phyloP scores from a whole-genome alignment of 75 land plant genomes.

The Gnetum montanum region DNA sequence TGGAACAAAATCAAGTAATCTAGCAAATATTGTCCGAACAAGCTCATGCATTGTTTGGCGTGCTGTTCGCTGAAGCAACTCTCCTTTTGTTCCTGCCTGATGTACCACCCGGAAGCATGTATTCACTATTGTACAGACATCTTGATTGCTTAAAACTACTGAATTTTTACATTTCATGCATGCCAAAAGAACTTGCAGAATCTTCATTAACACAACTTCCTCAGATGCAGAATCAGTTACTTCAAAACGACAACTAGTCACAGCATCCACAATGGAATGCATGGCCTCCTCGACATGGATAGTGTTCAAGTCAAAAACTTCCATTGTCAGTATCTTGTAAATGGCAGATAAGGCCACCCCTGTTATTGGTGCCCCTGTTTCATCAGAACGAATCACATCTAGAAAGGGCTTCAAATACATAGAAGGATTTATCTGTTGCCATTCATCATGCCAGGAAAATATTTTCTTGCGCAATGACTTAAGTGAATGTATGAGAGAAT shows the following conservation, averaged over 20 bases:
- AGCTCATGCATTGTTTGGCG: conserved; percentile 89
- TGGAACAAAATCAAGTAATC: conserved; percentile 50
- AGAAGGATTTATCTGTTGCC: conserved; percentile 66
- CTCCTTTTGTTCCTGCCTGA: conserved; percentile 65
- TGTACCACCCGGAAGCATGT: conserved; percentile 92
- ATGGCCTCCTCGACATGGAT: conserved; percentile 72
- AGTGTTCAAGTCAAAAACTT: conserved; percentile 68
- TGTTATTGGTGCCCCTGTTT: conserved; percentile 82
- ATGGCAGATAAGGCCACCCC: conserved; percentile 71
- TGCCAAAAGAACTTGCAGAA: conserved; percentile 63
- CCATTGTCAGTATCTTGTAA: conserved; percentile 62
- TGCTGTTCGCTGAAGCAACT: conserved; percentile 69
- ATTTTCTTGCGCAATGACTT: conserved; percentile 66
- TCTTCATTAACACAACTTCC: conserved; percentile 81
- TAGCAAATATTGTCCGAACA: conserved; percentile 61
- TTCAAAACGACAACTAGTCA: conserved; percentile 83
- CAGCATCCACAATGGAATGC: conserved; percentile 47
- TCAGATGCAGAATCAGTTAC: conserved; percentile 60
- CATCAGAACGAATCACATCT: conserved; percentile 78
- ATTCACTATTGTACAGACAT: conserved; percentile 79
- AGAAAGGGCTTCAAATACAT: conserved; percentile 80
- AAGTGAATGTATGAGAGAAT: conserved; percentile 53
- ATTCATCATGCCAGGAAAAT: conserved; percentile 68
- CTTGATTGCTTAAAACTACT: conserved; percentile 54
- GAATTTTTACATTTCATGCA: conserved; percentile 46